Evolutionary conservation across 768 basidiomycete species (phyloP).

Genomic region (Dacryopinax spathularia): DNA sequence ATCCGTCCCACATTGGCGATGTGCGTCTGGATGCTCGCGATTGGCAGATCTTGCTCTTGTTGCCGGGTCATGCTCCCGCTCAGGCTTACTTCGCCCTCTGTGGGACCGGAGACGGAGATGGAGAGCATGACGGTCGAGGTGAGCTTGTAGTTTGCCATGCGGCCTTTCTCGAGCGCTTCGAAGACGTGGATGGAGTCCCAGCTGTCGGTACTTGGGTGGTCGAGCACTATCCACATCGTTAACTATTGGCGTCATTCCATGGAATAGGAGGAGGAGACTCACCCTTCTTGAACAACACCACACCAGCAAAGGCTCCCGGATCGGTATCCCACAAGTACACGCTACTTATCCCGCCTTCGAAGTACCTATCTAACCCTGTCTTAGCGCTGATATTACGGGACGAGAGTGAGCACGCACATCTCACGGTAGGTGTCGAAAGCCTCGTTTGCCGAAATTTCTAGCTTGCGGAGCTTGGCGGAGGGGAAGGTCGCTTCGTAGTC

Average conservation of each 20-base stretch:
- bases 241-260: too few species aligned
- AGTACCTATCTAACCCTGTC: conserved; percentile 49
- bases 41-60: conserved; percentile 72
- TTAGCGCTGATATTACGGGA: neutral
- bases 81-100: conserved; percentile 64
- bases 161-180: conserved; percentile 79
- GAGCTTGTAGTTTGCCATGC: conserved; percentile 90
- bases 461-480: conserved; percentile 65
- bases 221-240: neutral
- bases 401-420: conserved; percentile 38
- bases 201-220: conserved; percentile 17
- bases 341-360: conserved; percentile 92
- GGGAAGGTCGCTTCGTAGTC: conserved; percentile 82
- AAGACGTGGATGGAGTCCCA: conserved; percentile 99
- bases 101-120: conserved; percentile 21
- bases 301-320: conserved; percentile 91
- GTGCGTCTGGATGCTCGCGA: conserved; percentile 70
- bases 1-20: conserved; percentile 86
- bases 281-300: conserved; percentile 93
- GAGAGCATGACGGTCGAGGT: conserved; percentile 95
- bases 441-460: conserved; percentile 88
- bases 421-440: conserved; percentile 97
- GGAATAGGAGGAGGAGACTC: conserved; percentile 13
- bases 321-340: conserved; percentile 98
- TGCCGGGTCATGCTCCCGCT: conserved; percentile 97